These are phyloP conservation scores for Favolaschia claudopus DNA, from an alignment of 768 basidiomycete species.

Conservation along the genomic window DNA sequence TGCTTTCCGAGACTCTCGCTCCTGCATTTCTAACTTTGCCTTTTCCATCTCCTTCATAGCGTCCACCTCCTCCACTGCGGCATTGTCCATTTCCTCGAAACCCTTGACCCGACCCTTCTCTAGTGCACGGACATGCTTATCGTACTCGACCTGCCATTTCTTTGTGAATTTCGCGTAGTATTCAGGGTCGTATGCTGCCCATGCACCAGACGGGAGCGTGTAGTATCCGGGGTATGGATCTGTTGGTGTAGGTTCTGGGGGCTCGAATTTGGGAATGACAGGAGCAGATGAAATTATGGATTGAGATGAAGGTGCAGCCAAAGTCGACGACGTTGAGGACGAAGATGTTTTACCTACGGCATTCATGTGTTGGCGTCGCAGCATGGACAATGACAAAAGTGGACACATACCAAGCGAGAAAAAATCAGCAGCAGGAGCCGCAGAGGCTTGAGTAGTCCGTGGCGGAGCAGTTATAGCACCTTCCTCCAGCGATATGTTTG, in stretches of 20 bases:
- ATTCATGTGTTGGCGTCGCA: too few species aligned
- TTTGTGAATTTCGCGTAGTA: constrained; percentile 75
- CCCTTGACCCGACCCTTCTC: constrained; percentile 74
- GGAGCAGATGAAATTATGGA: constrained; percentile 72
- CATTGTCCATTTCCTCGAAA: constrained; percentile 69
- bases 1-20: constrained; percentile 79
- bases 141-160: constrained; percentile 78
- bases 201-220: constrained; percentile 79
- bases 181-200: constrained; percentile 74
- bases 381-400: too few species aligned
- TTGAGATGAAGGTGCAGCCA: constrained; percentile 34
- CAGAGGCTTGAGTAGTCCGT: constrained; percentile 11
- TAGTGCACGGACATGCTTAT: constrained; percentile 73
- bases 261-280: constrained; percentile 66
- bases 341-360: constrained; percentile 32
- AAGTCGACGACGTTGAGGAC: constrained; percentile 29
- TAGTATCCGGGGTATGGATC: constrained; percentile 92
- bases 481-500: constrained; percentile 64
- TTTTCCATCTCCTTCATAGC: constrained; percentile 80
- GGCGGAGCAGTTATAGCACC: constrained; percentile 27
- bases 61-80: constrained; percentile 66
- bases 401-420: constrained; percentile 66
- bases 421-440: constrained; percentile 61
- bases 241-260: constrained; percentile 74
- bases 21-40: constrained; percentile 76